phyloP scores from a whole-genome alignment of 495 filamentous ascomycete species.

The Schizothecium vesticola region DNA sequence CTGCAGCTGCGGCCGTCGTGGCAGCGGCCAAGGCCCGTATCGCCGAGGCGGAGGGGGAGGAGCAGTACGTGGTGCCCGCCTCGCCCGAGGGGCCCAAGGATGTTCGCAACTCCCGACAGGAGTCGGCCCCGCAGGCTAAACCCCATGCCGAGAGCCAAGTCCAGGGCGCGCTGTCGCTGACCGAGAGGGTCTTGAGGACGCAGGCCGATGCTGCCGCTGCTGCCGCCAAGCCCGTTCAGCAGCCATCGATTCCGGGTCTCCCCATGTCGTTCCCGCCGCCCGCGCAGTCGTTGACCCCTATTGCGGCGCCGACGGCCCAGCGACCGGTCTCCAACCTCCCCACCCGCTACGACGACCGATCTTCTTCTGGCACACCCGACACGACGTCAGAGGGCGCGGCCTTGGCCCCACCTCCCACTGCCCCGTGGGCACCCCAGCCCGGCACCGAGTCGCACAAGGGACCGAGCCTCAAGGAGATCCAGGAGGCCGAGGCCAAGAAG shows the following conservation, averaged over 20 bases:
- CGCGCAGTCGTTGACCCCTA: slow-evolving; percentile 65
- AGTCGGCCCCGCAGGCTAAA: slow-evolving; percentile 1
- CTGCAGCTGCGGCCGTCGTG: slow-evolving; percentile 3
- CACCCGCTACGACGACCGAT: slow-evolving; percentile 66
- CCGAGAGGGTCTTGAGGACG: slow-evolving; percentile 85
- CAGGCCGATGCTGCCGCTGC: slow-evolving; percentile 46
- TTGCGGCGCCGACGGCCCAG: slow-evolving; percentile 83
- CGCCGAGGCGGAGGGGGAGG: slow-evolving; percentile 14
- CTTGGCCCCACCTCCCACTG: slow-evolving; percentile 58
- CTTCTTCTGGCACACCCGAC: slow-evolving; percentile 68
- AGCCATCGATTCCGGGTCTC: slow-evolving; percentile 52
- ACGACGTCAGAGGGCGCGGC: slow-evolving; percentile 34
- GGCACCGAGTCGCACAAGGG: slow-evolving; percentile 68
- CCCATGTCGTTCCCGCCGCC: slow-evolving; percentile 70
- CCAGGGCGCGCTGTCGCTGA: slow-evolving; percentile 56
- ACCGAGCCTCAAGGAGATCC: slow-evolving; percentile 93
- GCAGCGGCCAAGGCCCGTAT: background rate
- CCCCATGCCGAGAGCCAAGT: background rate
- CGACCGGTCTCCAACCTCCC: slow-evolving; percentile 77
- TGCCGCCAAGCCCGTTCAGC: slow-evolving; percentile 58
- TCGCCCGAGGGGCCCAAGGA: slow-evolving; percentile 8
- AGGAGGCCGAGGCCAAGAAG: slow-evolving; percentile 88
- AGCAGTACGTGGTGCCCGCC: background rate
- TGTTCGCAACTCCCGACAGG: background rate
- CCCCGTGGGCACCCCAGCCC: slow-evolving; percentile 89